These are phyloP conservation scores for Nicotiana obtusifolia DNA, from an alignment of 257 asterid species.

Conservation along the genomic window DNA sequence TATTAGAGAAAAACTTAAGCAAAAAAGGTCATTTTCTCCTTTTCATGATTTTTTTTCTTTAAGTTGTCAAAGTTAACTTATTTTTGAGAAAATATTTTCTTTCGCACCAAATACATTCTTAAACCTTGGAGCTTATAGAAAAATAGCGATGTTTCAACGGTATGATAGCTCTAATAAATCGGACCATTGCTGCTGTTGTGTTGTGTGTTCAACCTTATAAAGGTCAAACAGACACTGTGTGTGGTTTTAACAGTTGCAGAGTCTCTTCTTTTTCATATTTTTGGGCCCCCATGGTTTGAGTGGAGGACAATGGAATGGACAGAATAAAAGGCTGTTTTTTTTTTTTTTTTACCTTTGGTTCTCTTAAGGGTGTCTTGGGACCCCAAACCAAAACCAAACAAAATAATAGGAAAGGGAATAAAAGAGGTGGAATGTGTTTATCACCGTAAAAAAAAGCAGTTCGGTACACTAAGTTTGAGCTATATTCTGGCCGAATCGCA, in stretches of 20 bases:
- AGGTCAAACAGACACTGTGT: not conserved
- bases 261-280: not conserved
- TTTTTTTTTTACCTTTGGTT: conserved; percentile 4
- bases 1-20: too few relatives aligned
- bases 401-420: not conserved
- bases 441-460: too few relatives aligned
- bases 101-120: too few relatives aligned
- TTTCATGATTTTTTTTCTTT: too few relatives aligned
- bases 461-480: rapidly evolving
- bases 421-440: not conserved
- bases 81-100: too few relatives aligned
- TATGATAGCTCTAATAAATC: not conserved
- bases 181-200: not conserved
- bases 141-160: not conserved
- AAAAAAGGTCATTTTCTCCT: too few relatives aligned
- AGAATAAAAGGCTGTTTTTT: conserved; percentile 15
- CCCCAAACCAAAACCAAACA: conserved; percentile 31
- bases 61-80: too few relatives aligned
- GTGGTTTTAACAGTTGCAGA: not conserved
- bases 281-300: not conserved
- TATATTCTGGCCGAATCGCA: too few relatives aligned
- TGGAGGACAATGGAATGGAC: conserved; percentile 22
- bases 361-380: conserved; percentile 23
- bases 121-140: not conserved
- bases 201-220: not conserved